Evolutionary conservation across 2,329 filamentous ascomycete species (phyloP).

Genomic region (Penicillium rolfsii): DNA sequence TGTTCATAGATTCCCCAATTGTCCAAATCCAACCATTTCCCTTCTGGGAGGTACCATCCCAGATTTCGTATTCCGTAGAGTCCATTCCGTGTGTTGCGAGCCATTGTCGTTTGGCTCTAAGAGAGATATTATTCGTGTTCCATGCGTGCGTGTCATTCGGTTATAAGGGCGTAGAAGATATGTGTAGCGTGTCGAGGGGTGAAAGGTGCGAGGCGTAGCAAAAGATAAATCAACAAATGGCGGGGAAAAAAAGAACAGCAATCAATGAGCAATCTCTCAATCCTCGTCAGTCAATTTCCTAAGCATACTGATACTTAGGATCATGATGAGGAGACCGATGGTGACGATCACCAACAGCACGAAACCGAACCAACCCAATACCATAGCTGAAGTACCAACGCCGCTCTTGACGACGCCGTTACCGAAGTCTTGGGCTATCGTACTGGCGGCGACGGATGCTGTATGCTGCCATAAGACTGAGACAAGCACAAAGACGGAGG

Average conservation of each 20-base stretch:
- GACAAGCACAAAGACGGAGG: slow-evolving; percentile 67
- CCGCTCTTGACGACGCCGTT: slow-evolving; percentile 86
- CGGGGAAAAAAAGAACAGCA: slow-evolving; percentile 8
- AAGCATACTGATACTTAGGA: slow-evolving; percentile 84
- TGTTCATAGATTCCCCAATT: slow-evolving; percentile 25
- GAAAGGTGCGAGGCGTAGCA: slow-evolving; percentile 10
- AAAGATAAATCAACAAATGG: slow-evolving; percentile 16
- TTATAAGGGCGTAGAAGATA: slow-evolving; percentile 17
- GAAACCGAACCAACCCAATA: slow-evolving; percentile 97
- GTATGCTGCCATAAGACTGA: slow-evolving; percentile 73
- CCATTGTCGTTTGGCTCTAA: slow-evolving; percentile 20
- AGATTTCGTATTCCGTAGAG: slow-evolving; percentile 22
- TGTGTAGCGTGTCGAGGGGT: slow-evolving; percentile 17
- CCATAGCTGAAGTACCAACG: slow-evolving; percentile 93
- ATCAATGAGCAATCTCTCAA: slow-evolving; percentile 13
- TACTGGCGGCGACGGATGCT: slow-evolving; percentile 89
- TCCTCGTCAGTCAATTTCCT: slow-evolving; percentile 60
- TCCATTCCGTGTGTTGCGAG: slow-evolving; percentile 21
- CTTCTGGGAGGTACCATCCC: slow-evolving; percentile 5
- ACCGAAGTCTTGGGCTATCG: slow-evolving; percentile 88
- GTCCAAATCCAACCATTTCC: slow-evolving; percentile 24
- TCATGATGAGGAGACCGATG: slow-evolving; percentile 93
- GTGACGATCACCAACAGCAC: slow-evolving; percentile 91
- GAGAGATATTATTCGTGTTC: slow-evolving; percentile 32
- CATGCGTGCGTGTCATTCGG: slow-evolving; percentile 30